Evolutionary conservation across 164 flowering plant species (phyloP).

Genomic region (Vitis vinifera): ASM3070453v1 NC_081809.1:2777001-2777500

Average conservation of each 20-base stretch:
- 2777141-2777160: conserved; percentile 73
- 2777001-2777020: conserved; percentile 22
- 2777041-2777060: conserved; percentile 40
- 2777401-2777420: no score
- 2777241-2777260: no score
- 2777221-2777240: conserved; percentile 6
- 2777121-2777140: conserved; percentile 60
- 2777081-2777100: conserved; percentile 50
- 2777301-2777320: no score
- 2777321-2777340: no score
- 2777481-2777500: no score
- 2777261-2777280: no score
- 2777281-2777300: no score
- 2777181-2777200: conserved; percentile 83
- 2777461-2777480: background rate
- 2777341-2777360: no score
- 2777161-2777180: conserved; percentile 53
- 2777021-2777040: conserved; percentile 21
- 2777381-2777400: no score
- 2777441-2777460: no score
- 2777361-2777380: no score
- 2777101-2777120: conserved; percentile 68
- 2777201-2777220: conserved; percentile 33
- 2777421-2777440: no score
- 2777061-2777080: conserved; percentile 49